phyloP scores from a whole-genome alignment of 768 basidiomycete genomes.

The Boletellus emodensis region DNA sequence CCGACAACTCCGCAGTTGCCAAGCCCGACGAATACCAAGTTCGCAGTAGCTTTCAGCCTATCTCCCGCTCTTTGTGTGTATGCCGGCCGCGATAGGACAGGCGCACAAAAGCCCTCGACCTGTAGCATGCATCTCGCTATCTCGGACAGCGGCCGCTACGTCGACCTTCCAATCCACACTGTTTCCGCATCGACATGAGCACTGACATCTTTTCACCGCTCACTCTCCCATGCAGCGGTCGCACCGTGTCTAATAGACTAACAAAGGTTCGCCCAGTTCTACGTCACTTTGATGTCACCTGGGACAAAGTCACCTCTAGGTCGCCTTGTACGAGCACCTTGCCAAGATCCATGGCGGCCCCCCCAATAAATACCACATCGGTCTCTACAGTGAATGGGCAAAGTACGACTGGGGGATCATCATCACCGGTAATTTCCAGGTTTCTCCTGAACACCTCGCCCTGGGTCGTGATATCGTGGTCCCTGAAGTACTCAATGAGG shows the following conservation, averaged over 20 bases:
- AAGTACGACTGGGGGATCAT: conserved; percentile 82
- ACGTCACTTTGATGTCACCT: neutral
- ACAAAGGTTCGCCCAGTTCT: conserved; percentile 42
- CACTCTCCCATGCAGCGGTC: conserved; percentile 32
- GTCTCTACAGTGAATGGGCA: conserved; percentile 74
- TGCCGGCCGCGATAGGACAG: too few species aligned
- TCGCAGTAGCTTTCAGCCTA: too few species aligned
- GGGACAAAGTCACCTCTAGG: conserved; percentile 41
- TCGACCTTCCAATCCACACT: too few species aligned
- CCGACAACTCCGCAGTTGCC: too few species aligned
- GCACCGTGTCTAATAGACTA: conserved; percentile 43
- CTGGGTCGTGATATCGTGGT: conserved; percentile 71
- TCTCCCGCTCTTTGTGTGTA: too few species aligned
- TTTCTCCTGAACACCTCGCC: conserved; percentile 56
- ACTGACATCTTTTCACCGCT: conserved; percentile 23
- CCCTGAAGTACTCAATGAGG: conserved; percentile 41
- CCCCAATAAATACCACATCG: conserved; percentile 61
- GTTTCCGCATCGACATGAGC: conserved; percentile 9
- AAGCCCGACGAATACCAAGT: too few species aligned
- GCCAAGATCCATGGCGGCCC: conserved; percentile 60
- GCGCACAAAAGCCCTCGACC: too few species aligned
- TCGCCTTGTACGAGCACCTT: conserved; percentile 88
- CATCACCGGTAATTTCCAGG: conserved; percentile 81
- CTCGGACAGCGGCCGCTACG: too few species aligned
- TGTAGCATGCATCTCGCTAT: too few species aligned